Evolutionary conservation across 2,329 filamentous ascomycete species (phyloP).

Genomic region (Harringtonia lauricola): DNA sequence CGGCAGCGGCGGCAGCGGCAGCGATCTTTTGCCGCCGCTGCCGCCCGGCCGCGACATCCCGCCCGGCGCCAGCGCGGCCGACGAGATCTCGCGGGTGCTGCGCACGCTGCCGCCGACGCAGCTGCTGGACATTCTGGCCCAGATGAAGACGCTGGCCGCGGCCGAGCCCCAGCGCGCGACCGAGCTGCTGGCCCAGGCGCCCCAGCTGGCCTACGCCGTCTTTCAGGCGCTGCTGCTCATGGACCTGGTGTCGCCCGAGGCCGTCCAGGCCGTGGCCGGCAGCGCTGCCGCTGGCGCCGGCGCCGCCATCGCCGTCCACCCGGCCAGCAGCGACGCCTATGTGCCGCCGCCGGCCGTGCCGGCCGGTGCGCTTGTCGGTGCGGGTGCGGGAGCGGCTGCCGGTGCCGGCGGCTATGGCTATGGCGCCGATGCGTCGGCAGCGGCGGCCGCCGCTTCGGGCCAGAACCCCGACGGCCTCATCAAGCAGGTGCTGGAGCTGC

Average conservation of each 20-base stretch:
- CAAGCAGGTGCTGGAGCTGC: slow-evolving; percentile 69
- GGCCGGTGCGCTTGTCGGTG: slow-evolving; percentile 25
- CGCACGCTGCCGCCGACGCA: slow-evolving; percentile 77
- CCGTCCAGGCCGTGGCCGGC: slow-evolving; percentile 64
- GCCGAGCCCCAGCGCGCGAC: slow-evolving; percentile 74
- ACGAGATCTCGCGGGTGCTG: slow-evolving; percentile 87
- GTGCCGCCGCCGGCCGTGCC: slow-evolving; percentile 23
- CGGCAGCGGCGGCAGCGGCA: neutral
- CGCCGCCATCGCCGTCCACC: slow-evolving; percentile 18
- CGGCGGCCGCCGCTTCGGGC: slow-evolving; percentile 14
- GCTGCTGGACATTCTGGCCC: slow-evolving; percentile 82
- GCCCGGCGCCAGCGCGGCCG: slow-evolving; percentile 70
- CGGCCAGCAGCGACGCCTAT: slow-evolving; percentile 23
- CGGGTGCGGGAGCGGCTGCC: slow-evolving; percentile 23
- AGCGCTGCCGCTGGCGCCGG: slow-evolving; percentile 19
- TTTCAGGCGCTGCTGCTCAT: slow-evolving; percentile 91
- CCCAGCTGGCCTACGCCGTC: slow-evolving; percentile 87
- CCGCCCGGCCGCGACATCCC: slow-evolving; percentile 78
- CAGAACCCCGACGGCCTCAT: slow-evolving; percentile 55
- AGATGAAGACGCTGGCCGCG: slow-evolving; percentile 86
- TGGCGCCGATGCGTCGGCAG: slow-evolving; percentile 14
- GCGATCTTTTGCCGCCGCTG: slow-evolving; percentile 74
- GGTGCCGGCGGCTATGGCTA: slow-evolving; percentile 14
- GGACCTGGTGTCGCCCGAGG: slow-evolving; percentile 78
- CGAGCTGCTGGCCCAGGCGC: slow-evolving; percentile 77